Conservation (phyloP, 2,329 filamentous ascomycete species). For the Chaetothyriales sp. region DNA sequence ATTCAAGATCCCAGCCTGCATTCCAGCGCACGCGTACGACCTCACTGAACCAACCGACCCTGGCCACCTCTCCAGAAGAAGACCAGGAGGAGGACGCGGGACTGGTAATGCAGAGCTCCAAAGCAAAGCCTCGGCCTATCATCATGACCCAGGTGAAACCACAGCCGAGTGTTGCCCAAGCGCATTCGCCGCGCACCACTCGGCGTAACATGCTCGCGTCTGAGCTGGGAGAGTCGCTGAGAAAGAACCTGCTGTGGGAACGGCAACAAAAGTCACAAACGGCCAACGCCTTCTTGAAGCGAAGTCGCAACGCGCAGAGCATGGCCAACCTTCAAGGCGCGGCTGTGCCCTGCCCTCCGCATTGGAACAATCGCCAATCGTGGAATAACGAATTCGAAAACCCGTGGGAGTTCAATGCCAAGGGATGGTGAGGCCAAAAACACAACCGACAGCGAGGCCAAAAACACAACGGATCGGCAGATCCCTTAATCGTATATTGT, state of each 20-base stretch:
- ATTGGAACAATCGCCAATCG: constrained; percentile 50
- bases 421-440: constrained; percentile 52
- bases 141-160: constrained; percentile 8
- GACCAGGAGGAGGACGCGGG: constrained; percentile 25
- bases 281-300: constrained; percentile 75
- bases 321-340: constrained; percentile 77
- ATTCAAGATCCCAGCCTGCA: constrained; percentile 34
- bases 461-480: neutral
- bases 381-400: constrained; percentile 79
- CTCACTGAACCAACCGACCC: constrained; percentile 55
- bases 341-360: constrained; percentile 46
- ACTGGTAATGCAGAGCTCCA: constrained; percentile 15
- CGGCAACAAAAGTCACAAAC: constrained; percentile 87
- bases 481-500: constrained; percentile 2
- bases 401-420: constrained; percentile 69
- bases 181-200: constrained; percentile 80
- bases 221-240: constrained; percentile 83
- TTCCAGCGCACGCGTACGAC: constrained; percentile 44
- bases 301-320: constrained; percentile 80
- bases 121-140: constrained; percentile 9
- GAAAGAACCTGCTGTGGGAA: constrained; percentile 86
- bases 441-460: constrained; percentile 32
- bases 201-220: constrained; percentile 90
- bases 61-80: constrained; percentile 44
- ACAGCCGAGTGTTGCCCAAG: constrained; percentile 35